These are phyloP conservation scores for Teratosphaeria pseudoeucalypti DNA, from an alignment of 2,329 filamentous ascomycete species.

Conservation along the genomic window DNA sequence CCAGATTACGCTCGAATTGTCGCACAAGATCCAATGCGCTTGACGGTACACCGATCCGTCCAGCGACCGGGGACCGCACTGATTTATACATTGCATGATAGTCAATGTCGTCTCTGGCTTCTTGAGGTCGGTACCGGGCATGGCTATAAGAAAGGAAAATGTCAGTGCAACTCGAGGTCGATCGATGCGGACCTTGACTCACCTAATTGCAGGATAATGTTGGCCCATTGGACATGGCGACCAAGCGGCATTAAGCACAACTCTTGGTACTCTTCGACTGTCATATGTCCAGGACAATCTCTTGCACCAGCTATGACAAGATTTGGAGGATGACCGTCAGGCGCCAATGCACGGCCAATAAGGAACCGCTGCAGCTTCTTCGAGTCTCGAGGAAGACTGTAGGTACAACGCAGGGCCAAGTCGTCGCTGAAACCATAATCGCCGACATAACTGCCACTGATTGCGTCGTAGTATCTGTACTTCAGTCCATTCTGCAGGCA, in stretches of 20 bases:
- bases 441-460: slow-evolving; percentile 1
- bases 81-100: slow-evolving; percentile 42
- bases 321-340: slow-evolving; percentile 12
- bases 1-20: slow-evolving; percentile 18
- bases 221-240: slow-evolving; percentile 36
- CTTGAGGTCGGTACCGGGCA: slow-evolving; percentile 50
- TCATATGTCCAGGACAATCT: slow-evolving; percentile 37
- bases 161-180: not conserved
- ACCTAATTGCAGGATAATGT: slow-evolving; percentile 38
- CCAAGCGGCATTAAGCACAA: slow-evolving; percentile 41
- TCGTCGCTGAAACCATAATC: slow-evolving; percentile 4
- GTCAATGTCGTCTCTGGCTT: slow-evolving; percentile 41
- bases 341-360: slow-evolving; percentile 15
- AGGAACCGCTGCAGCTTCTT: slow-evolving; percentile 20
- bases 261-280: slow-evolving; percentile 44
- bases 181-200: no score
- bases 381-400: slow-evolving; percentile 31
- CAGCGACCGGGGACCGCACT: slow-evolving; percentile 43
- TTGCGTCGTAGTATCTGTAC: slow-evolving; percentile 39
- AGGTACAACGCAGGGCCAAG: slow-evolving; percentile 20
- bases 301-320: slow-evolving; percentile 32
- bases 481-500: slow-evolving; percentile 38
- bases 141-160: slow-evolving; percentile 19
- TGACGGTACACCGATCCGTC: slow-evolving; percentile 30
- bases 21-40: slow-evolving; percentile 37